Evolutionary conservation across 2,329 filamentous ascomycete species (phyloP).

Genomic region (Apiospora rasikravindrae): DNA sequence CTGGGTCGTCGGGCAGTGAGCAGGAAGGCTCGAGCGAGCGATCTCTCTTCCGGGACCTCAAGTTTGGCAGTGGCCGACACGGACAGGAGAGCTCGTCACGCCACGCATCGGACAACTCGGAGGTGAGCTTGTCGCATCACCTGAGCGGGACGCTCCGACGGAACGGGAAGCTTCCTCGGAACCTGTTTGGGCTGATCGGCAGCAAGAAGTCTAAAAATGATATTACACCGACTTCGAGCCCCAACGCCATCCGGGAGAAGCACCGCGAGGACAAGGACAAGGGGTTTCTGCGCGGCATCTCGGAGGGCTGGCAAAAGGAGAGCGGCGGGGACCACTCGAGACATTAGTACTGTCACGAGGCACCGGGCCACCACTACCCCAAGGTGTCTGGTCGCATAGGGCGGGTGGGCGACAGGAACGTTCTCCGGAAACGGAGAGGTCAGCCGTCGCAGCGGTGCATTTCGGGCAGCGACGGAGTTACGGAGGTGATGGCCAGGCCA

Average conservation of each 20-base stretch:
- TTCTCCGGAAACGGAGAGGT: conserved; percentile 20
- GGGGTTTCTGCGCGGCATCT: conserved; percentile 35
- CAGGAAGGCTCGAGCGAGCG: conserved; percentile 35
- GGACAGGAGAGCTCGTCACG: conserved; percentile 30
- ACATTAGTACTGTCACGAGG: conserved; percentile 34
- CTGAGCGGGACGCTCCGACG: conserved; percentile 42
- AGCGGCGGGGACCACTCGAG: conserved; percentile 36
- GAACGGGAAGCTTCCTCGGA: conserved; percentile 47
- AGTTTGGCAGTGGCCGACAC: conserved; percentile 27
- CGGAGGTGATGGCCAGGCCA: not conserved
- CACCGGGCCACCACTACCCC: not conserved
- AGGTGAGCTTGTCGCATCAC: conserved; percentile 32
- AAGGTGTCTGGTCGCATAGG: not conserved
- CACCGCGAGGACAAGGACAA: conserved; percentile 36
- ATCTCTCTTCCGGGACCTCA: conserved; percentile 29
- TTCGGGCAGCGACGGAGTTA: not conserved
- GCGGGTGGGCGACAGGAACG: conserved; percentile 18
- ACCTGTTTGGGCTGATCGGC: conserved; percentile 50
- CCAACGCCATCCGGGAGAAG: conserved; percentile 35
- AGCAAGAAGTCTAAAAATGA: conserved; percentile 36
- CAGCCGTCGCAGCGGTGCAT: not conserved
- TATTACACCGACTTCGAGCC: conserved; percentile 11
- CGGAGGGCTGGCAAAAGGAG: conserved; percentile 36
- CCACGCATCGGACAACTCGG: conserved; percentile 39
- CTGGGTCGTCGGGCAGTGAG: conserved; percentile 60